Percentiles rank a stretch among this genome's conserved stretches.
Evolutionary conservation across 768 basidiomycete genomes (phyloP).

Genomic region (Leccinum ochraceum): DNA sequence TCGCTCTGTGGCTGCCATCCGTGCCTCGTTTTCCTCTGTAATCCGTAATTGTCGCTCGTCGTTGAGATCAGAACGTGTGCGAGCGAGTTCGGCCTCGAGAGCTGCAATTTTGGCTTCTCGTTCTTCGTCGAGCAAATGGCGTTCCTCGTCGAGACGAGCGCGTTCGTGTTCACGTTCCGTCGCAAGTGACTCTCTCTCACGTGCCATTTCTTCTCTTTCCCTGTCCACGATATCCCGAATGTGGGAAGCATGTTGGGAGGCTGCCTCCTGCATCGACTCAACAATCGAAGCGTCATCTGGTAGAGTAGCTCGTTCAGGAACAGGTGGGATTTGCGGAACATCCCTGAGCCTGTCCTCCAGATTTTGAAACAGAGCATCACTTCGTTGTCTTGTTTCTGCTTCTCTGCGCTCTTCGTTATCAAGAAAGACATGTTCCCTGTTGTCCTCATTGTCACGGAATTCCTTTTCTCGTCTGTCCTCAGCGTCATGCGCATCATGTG

Average conservation of each 20-base stretch:
- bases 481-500: slow-evolving; percentile 52
- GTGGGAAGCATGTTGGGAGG: slow-evolving; percentile 55
- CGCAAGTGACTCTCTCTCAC: slow-evolving; percentile 49
- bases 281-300: slow-evolving; percentile 35
- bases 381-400: slow-evolving; percentile 48
- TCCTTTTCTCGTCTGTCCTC: slow-evolving; percentile 66
- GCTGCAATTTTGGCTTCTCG: too few species aligned
- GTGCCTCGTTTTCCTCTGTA: too few species aligned
- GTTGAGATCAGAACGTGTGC: too few species aligned
- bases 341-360: slow-evolving; percentile 31
- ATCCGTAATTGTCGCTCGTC: too few species aligned
- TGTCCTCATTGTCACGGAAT: slow-evolving; percentile 66
- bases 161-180: too few species aligned
- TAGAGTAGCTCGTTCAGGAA: slow-evolving; percentile 23
- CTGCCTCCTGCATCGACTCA: slow-evolving; percentile 50
- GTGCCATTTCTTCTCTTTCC: slow-evolving; percentile 60
- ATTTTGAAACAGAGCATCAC: slow-evolving; percentile 23
- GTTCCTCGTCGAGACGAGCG: too few species aligned
- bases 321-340: slow-evolving; percentile 23
- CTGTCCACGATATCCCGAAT: slow-evolving; percentile 57
- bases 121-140: too few species aligned
- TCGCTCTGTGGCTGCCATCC: slow-evolving; percentile 35
- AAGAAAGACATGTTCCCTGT: slow-evolving; percentile 58
- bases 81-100: too few species aligned
- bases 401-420: slow-evolving; percentile 61